phyloP scores from a whole-genome alignment of 495 filamentous ascomycete genomes.

The Pseudoneurospora amorphoporcata region DNA sequence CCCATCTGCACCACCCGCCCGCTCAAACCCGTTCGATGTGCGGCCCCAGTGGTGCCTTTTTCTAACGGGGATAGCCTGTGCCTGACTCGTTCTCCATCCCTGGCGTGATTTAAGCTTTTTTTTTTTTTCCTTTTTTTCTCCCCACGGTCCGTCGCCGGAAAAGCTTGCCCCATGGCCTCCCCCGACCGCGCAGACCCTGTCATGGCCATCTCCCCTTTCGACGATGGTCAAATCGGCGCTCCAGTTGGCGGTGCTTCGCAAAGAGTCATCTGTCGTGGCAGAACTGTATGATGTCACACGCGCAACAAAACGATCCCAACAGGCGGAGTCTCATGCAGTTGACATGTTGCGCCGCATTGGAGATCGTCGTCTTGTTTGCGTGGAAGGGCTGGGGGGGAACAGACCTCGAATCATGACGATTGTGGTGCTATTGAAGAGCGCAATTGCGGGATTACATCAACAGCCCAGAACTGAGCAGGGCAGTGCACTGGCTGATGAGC shows the following conservation, averaged over 20 bases:
- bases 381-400: background rate
- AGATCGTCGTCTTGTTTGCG: background rate
- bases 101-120: background rate
- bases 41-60: slow-evolving; percentile 15
- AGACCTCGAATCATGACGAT: background rate
- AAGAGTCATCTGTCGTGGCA: background rate
- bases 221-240: background rate
- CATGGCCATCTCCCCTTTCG: background rate
- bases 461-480: background rate
- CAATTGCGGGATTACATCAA: background rate
- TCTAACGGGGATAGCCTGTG: slow-evolving; percentile 3
- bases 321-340: background rate
- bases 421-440: background rate
- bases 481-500: background rate
- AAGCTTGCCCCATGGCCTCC: background rate
- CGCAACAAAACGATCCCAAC: background rate
- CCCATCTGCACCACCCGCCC: background rate
- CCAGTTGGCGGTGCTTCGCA: background rate
- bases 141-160: background rate
- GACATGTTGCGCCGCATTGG: background rate
- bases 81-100: background rate
- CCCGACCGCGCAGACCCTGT: background rate
- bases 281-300: background rate
- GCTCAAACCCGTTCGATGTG: background rate
- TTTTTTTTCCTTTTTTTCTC: background rate